Percentiles rank a stretch among this genome's conserved stretches.
Conservation (phyloP, 2,329 filamentous ascomycete species). For the Trichoderma hamatum region DNA sequence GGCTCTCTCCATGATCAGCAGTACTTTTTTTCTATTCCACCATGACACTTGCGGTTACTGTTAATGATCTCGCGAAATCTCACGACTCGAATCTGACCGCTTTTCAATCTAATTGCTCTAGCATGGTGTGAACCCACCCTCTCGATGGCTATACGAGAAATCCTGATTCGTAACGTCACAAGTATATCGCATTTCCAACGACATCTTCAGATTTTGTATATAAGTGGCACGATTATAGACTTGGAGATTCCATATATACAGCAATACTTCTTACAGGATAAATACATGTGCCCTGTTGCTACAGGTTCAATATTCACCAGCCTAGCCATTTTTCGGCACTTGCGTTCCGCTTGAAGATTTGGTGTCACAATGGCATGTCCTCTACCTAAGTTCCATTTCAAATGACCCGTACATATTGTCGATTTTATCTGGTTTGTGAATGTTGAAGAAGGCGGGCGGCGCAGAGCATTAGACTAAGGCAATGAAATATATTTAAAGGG, state of each 20-base stretch:
- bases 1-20: neutral
- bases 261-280: neutral
- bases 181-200: neutral
- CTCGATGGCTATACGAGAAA: neutral
- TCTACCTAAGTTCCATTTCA: too few species aligned
- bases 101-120: neutral
- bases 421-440: neutral
- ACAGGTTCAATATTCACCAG: neutral
- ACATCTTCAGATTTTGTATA: neutral
- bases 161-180: neutral
- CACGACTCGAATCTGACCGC: neutral
- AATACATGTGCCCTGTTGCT: neutral
- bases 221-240: neutral
- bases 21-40: neutral
- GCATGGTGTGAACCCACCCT: neutral
- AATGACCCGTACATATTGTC: constrained; percentile 33
- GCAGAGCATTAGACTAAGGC: neutral
- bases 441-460: neutral
- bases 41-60: neutral
- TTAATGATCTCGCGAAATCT: neutral
- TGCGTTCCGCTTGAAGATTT: neutral
- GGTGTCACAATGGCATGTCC: too few species aligned
- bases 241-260: neutral
- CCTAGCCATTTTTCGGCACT: neutral
- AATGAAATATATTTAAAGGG: neutral